These are phyloP conservation scores for Talaromyces piceae DNA, from an alignment of 2,329 filamentous ascomycete species.

Conservation along the genomic window DNA sequence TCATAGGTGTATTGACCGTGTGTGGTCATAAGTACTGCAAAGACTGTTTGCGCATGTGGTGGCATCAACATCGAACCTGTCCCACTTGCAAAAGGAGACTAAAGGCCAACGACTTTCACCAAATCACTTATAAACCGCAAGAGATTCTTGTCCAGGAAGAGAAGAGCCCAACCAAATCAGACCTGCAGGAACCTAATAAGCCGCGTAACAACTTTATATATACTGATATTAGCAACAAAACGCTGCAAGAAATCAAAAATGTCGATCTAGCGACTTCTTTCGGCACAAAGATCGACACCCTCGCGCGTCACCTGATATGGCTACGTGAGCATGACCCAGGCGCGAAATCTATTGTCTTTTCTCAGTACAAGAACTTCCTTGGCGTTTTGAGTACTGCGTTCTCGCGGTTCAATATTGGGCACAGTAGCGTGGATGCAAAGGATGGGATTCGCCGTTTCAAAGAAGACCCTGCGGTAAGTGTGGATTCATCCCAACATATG, in stretches of 20 bases:
- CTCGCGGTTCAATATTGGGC: constrained; percentile 62
- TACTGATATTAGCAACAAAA: constrained; percentile 62
- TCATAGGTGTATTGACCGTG: constrained; percentile 50
- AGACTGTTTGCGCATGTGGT: constrained; percentile 77
- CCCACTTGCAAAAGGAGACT: constrained; percentile 75
- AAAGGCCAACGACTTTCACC: constrained; percentile 62
- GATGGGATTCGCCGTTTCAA: constrained; percentile 71
- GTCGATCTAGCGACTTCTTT: constrained; percentile 69
- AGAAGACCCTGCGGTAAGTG: constrained; percentile 51
- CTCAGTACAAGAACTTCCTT: constrained; percentile 79
- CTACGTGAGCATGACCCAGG: constrained; percentile 75
- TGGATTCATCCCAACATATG: background rate
- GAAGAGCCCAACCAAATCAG: constrained; percentile 22
- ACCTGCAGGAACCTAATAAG: constrained; percentile 17
- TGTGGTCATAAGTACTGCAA: constrained; percentile 93
- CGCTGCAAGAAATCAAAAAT: constrained; percentile 71
- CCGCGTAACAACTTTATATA: constrained; percentile 56
- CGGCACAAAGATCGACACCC: constrained; percentile 82
- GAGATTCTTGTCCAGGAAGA: constrained; percentile 61
- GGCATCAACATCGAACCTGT: constrained; percentile 64
- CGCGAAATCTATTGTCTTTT: constrained; percentile 89
- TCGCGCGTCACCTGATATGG: constrained; percentile 77
- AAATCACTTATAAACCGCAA: constrained; percentile 75
- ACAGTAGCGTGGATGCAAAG: constrained; percentile 59
- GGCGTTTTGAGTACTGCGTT: constrained; percentile 66